Conservation (phyloP, 495 filamentous ascomycete genomes). For the Xeromyces bisporus region DNA sequence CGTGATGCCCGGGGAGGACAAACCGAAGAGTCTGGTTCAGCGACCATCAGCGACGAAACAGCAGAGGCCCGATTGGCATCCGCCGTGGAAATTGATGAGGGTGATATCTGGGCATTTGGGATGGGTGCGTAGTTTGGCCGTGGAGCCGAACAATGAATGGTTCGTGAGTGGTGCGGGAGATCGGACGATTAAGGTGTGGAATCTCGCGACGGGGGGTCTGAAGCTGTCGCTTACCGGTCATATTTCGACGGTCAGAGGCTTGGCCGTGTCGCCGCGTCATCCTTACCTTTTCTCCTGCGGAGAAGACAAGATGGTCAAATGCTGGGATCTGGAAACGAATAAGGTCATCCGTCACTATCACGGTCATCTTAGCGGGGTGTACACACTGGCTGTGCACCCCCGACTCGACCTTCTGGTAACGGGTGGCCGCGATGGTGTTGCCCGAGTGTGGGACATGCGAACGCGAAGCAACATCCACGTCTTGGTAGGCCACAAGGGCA, state of each 20-base stretch:
- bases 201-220: constrained; percentile 69
- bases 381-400: constrained; percentile 78
- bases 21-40: constrained; percentile 44
- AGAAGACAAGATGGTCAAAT: constrained; percentile 99
- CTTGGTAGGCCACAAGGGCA: constrained; percentile 72
- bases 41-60: constrained; percentile 53
- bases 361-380: constrained; percentile 91
- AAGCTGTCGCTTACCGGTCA: constrained; percentile 87
- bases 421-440: constrained; percentile 85
- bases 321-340: constrained; percentile 98
- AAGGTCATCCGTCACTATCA: constrained; percentile 98
- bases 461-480: constrained; percentile 92
- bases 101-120: constrained; percentile 94
- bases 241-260: constrained; percentile 85
- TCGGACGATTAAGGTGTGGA: constrained; percentile 98
- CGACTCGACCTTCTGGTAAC: constrained; percentile 90
- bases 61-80: constrained; percentile 78
- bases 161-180: constrained; percentile 95
- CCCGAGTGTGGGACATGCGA: constrained; percentile 96
- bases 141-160: constrained; percentile 95
- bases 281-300: constrained; percentile 96
- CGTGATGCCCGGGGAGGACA: constrained; percentile 14
- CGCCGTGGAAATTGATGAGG: constrained; percentile 96
- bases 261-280: constrained; percentile 85
- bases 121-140: constrained; percentile 81